phyloP scores from a whole-genome alignment of 2,329 filamentous ascomycete genomes.

The Fusarium odoratissimum region DNA sequence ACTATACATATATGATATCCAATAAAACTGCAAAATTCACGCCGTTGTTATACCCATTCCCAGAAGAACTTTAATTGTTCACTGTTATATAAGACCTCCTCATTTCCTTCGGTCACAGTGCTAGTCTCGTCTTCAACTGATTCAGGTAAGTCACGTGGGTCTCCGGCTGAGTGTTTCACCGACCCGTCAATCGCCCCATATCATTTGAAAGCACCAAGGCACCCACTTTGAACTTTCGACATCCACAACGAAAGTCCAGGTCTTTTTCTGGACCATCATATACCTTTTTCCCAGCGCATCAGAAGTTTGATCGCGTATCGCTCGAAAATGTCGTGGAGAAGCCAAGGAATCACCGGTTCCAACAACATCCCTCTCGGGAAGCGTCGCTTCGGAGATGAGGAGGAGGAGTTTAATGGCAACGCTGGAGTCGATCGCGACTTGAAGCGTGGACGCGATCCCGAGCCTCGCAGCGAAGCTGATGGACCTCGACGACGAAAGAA shows the following conservation, averaged over 20 bases:
- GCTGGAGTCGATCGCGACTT: slow-evolving; percentile 59
- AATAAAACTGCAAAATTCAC: rapidly evolving
- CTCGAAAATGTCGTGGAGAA: slow-evolving; percentile 72
- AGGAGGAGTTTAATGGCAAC: slow-evolving; percentile 53
- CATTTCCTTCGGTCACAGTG: not conserved
- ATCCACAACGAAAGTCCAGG: slow-evolving; percentile 18
- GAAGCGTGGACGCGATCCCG: slow-evolving; percentile 94
- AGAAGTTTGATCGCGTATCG: not conserved
- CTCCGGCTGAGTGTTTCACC: slow-evolving; percentile 21
- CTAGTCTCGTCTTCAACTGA: not conserved
- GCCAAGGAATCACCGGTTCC: slow-evolving; percentile 91
- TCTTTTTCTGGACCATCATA: slow-evolving; percentile 10
- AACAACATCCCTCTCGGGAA: slow-evolving; percentile 97
- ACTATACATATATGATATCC: not conserved
- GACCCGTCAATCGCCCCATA: slow-evolving; percentile 19
- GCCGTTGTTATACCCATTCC: not conserved
- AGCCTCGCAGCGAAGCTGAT: slow-evolving; percentile 76
- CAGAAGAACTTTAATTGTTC: not conserved
- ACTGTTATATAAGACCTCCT: not conserved
- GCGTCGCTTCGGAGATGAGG: slow-evolving; percentile 78
- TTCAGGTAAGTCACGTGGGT: slow-evolving; percentile 24
- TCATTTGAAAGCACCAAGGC: slow-evolving; percentile 29
- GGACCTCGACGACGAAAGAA: slow-evolving; percentile 93
- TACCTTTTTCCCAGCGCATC: slow-evolving; percentile 6
- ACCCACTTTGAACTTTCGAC: slow-evolving; percentile 18